Conservation (phyloP, 768 basidiomycete species). For the Lactarius sp. region DNA sequence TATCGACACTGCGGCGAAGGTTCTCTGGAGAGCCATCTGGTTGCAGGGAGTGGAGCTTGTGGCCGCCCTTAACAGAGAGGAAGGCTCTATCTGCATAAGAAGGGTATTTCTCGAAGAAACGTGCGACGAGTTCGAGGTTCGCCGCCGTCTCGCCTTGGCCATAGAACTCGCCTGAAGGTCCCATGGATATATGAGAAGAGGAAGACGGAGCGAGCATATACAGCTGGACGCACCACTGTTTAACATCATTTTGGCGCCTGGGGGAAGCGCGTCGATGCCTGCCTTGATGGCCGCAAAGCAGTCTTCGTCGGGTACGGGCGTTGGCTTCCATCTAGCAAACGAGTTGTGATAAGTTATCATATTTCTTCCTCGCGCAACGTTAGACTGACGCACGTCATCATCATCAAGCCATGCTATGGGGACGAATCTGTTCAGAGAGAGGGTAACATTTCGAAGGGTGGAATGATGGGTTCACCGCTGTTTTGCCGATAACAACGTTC, state of each 20-base stretch:
- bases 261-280: conserved; percentile 39
- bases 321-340: conserved; percentile 36
- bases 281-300: conserved; percentile 59
- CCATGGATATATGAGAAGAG: background rate
- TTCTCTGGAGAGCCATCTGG: conserved; percentile 38
- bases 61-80: conserved; percentile 44
- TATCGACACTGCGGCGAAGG: conserved; percentile 45
- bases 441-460: background rate
- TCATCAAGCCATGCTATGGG: conserved; percentile 47
- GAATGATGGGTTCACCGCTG: conserved; percentile 34
- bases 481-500: conserved; percentile 35
- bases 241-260: conserved; percentile 45
- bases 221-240: conserved; percentile 41
- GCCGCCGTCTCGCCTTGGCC: conserved; percentile 37
- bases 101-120: conserved; percentile 47
- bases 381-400: conserved; percentile 42
- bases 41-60: background rate
- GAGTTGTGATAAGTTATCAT: background rate
- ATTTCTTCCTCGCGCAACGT: background rate
- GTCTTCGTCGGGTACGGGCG: conserved; percentile 48
- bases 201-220: background rate
- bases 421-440: background rate
- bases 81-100: conserved; percentile 43
- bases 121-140: conserved; percentile 45
- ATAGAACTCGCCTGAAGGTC: conserved; percentile 50